Percentiles rank a stretch among this genome's conserved stretches.
Conservation (phyloP, 345 rosid genomes). For the Populus pruinosa region DNA sequence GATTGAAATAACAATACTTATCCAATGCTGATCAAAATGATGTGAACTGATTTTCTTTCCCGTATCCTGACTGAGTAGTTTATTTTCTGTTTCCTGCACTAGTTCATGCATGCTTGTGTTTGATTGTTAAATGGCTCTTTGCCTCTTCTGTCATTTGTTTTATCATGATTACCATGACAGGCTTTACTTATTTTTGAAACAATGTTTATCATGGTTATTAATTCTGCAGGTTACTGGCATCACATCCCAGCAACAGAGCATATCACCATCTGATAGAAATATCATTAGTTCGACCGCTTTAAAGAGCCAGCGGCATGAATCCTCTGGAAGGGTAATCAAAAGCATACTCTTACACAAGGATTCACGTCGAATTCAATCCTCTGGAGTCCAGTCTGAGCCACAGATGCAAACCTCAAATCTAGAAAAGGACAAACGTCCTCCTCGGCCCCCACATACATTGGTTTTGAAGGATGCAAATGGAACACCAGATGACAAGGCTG, state of each 20-base stretch:
- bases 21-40: background rate
- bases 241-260: constrained; percentile 30
- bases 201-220: background rate
- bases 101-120: background rate
- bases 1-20: background rate
- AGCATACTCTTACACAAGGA: constrained; percentile 52
- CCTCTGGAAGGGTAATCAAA: constrained; percentile 41
- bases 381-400: constrained; percentile 43
- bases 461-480: constrained; percentile 46
- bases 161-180: background rate
- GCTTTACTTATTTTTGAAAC: background rate
- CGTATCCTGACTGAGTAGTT: background rate
- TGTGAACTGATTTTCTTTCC: background rate
- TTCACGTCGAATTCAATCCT: constrained; percentile 35
- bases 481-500: constrained; percentile 37
- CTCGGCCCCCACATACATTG: constrained; percentile 34
- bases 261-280: constrained; percentile 31
- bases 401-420: constrained; percentile 31
- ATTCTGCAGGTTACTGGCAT: constrained; percentile 26
- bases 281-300: constrained; percentile 27
- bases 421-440: constrained; percentile 50
- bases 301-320: constrained; percentile 45
- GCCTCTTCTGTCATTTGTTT: background rate
- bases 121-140: background rate
- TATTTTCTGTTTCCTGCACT: background rate